Base-by-base conservation (phyloP, 2,329 filamentous ascomycete species). In the Aspergillus brasiliensis region DNA sequence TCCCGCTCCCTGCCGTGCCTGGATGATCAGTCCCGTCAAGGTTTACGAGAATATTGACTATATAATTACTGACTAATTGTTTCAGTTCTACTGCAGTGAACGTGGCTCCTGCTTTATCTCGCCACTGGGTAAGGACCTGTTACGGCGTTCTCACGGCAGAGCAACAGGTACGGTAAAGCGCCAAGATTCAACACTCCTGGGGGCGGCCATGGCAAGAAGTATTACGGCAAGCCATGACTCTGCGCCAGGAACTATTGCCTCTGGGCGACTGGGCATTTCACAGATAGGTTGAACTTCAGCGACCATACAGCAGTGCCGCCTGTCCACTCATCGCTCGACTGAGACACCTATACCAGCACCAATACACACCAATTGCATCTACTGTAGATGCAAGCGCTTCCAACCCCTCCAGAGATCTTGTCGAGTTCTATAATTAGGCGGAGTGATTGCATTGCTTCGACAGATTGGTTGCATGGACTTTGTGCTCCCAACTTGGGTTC, bases 1-100 rank as follows among this genome's bases (percentile, higher is more conserved):
- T 49, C 46, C 46, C 46, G 46, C 46, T 49, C 46, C 46, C 46
- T 49, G 46, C 46, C 46, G 46, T 49, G 46, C 46, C 44, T 27
- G 27, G 46, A 49, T 31, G 46, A 49, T 49, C 46, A 17, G 40
- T 44, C 21, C 19, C 40, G 13, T 44, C 40, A 44, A 44, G 40
- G 19, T 44, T 44, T 13, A 4, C 40, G 7, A 44, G 40, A 21
- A 23, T 7, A n/a, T n/a, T n/a, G 21, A 44, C 4, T 21, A 13
- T 34, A 44, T 21, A n/a, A n/a, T 23, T 21, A 44, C 19, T 23
- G 11, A 21, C 19, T 6, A 44, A 44, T 8, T 44, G 40, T 44
- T 44, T 23, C 40, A 23, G 19, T 44, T 11, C 11, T 6, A 6
- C 40, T 42, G 11, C 40, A 21, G 7, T 8, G 11, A 44, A 44